These are phyloP conservation scores for Cryptococcus hybrid DNA, from an alignment of 1,284 basidiomycete genomes.

Conservation along the genomic window DNA sequence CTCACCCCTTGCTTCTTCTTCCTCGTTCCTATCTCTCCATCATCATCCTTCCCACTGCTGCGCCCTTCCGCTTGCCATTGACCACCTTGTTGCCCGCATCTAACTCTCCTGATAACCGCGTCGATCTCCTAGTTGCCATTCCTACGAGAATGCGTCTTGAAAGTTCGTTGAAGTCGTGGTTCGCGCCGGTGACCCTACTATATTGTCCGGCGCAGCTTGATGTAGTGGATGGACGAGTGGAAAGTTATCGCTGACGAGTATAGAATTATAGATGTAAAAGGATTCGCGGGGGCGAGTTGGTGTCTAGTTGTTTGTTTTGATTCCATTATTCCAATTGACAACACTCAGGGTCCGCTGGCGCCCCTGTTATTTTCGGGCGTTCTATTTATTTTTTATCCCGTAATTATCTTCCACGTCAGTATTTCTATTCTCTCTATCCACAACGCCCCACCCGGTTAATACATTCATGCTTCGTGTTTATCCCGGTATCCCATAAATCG, in stretches of 20 bases:
- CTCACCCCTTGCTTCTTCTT: conserved; percentile 22
- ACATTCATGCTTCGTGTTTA: neutral
- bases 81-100: conserved; percentile 8
- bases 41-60: conserved; percentile 5
- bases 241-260: too few species aligned
- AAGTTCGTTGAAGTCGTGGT: neutral
- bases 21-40: conserved; percentile 17
- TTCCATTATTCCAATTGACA: neutral
- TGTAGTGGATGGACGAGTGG: neutral
- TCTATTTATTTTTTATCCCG: neutral
- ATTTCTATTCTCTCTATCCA: neutral
- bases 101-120: conserved; percentile 1
- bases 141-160: neutral
- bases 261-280: neutral
- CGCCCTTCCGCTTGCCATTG: conserved; percentile 17
- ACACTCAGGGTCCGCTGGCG: neutral
- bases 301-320: neutral
- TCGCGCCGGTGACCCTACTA: neutral
- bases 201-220: neutral
- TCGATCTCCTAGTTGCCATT: conserved; percentile 5
- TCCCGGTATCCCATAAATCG: neutral
- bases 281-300: neutral
- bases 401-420: neutral
- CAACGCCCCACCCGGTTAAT: too few species aligned
- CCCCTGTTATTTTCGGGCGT: neutral